phyloP scores from a whole-genome alignment of 2,329 filamentous ascomycete genomes.

The Proliferodiscus dingleyae region DNA sequence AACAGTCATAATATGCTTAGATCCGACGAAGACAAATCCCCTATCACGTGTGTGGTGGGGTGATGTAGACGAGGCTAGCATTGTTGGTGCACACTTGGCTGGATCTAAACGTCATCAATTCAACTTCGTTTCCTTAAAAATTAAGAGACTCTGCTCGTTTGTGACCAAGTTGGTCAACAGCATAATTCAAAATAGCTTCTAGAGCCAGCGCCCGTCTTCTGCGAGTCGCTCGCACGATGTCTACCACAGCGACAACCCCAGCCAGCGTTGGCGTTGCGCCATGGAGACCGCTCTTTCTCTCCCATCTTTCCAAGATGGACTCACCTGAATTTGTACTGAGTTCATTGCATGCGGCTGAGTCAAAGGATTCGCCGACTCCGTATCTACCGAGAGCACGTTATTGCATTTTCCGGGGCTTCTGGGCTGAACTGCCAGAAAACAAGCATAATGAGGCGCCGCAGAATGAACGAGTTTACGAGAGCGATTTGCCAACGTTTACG shows the following conservation, averaged over 20 bases:
- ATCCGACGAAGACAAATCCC: too few species aligned
- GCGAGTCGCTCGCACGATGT: conserved; percentile 29
- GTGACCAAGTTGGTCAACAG: conserved; percentile 4
- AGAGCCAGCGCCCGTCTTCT: conserved; percentile 22
- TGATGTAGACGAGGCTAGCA: not conserved
- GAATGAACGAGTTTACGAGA: conserved; percentile 68
- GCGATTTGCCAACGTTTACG: conserved; percentile 76
- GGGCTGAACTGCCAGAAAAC: conserved; percentile 67
- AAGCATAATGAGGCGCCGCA: conserved; percentile 65
- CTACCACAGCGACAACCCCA: conserved; percentile 22
- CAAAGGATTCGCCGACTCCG: conserved; percentile 33
- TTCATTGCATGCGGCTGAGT: conserved; percentile 39
- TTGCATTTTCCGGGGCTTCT: conserved; percentile 84
- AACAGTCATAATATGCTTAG: too few species aligned
- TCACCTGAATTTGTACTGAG: conserved; percentile 37
- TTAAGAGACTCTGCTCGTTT: not conserved
- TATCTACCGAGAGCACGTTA: conserved; percentile 59
- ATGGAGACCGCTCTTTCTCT: conserved; percentile 32
- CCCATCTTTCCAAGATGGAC: conserved; percentile 32
- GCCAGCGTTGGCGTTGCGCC: conserved; percentile 25
- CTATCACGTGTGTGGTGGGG: not conserved
- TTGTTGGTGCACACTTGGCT: not conserved
- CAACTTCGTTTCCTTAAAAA: not conserved
- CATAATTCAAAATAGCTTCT: conserved; percentile 28
- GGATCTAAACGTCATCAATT: conserved; percentile 9